phyloP scores from a whole-genome alignment of 805 yeast species.

The Kluyveromyces dobzhanskii region DNA sequence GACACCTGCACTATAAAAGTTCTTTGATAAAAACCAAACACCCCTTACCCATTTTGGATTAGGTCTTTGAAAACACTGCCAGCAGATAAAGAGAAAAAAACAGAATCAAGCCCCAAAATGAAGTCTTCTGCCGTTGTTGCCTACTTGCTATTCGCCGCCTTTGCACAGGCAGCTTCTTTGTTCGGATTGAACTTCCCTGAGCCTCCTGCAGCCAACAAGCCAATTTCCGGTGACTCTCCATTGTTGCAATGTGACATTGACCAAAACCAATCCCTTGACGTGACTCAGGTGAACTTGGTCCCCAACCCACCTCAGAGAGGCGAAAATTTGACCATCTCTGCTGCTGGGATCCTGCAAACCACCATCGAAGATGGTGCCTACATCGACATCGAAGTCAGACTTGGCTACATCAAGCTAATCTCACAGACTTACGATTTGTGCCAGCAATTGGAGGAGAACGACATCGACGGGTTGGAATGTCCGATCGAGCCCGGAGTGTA shows the following conservation, averaged over 20 bases:
- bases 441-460: conserved; percentile 77
- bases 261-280: conserved; percentile 53
- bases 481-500: conserved; percentile 71
- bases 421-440: conserved; percentile 91
- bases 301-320: conserved; percentile 93
- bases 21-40: too few species aligned
- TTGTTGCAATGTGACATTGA: conserved; percentile 64
- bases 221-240: conserved; percentile 90
- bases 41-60: too few species aligned
- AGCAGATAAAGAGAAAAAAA: too few species aligned
- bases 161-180: not conserved
- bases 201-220: conserved; percentile 31
- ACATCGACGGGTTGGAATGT: conserved; percentile 51
- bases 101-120: too few species aligned
- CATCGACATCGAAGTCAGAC: conserved; percentile 86
- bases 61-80: too few species aligned
- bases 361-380: conserved; percentile 78
- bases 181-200: conserved; percentile 11
- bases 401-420: conserved; percentile 83
- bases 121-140: too few species aligned
- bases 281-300: conserved; percentile 48
- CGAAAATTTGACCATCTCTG: conserved; percentile 68
- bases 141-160: not conserved
- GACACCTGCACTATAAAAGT: too few species aligned
- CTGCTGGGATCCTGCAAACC: conserved; percentile 52